Base-by-base conservation (phyloP, 2,329 filamentous ascomycete species). In the Microsporum audouinii region DNA sequence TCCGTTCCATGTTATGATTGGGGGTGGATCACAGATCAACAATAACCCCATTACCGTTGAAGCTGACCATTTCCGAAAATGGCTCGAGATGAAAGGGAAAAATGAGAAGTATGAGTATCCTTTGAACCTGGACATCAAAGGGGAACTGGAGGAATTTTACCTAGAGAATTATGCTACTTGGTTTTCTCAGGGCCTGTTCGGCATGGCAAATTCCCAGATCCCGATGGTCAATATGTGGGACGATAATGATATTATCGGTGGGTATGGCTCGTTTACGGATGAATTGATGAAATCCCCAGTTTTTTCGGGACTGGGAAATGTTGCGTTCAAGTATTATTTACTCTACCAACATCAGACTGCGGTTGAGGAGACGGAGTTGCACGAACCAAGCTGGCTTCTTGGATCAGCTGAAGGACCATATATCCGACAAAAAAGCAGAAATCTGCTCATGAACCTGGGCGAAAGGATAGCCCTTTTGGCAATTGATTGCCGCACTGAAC, bases 171-270 rank as follows among this genome's bases (percentile, higher is more conserved):
- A 99, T 69, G 84, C 85, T 63, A 88, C 86, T 81, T 99, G 94
- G 91, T 99, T 97, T 74, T 96, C 91, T 0, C 91, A 95, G 69
- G 94, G 95, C 0, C 77, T 97, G 3, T 99, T 96, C 69, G 85
- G 88, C n/a, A 83, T 99, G 70, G 94, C 92, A 3, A 91, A 87
- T 67, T 88, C 88, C 1, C 92, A 97, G 71, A 97, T 99, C 53
- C 91, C 94, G 6, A 97, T 96, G 91, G 84, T 99, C 68, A 99
- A 99, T 72, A 91, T 99, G 73, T 96, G 88, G 80, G 92, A 97
- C 72, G 94, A 97, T 68, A 94, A 97, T 71, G 89, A 94, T 67
- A 88, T 91, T 66, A 91, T 91, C 65, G 88, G 91, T 73, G 94
- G 95, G 0, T 99, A 87, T 71, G 94, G 94, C 5, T 96, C 91